Evolutionary conservation across 2,329 filamentous ascomycete species (phyloP), one percentile per base, ranked within the genome.

Genomic region (Diaporthe sp.): DNA sequence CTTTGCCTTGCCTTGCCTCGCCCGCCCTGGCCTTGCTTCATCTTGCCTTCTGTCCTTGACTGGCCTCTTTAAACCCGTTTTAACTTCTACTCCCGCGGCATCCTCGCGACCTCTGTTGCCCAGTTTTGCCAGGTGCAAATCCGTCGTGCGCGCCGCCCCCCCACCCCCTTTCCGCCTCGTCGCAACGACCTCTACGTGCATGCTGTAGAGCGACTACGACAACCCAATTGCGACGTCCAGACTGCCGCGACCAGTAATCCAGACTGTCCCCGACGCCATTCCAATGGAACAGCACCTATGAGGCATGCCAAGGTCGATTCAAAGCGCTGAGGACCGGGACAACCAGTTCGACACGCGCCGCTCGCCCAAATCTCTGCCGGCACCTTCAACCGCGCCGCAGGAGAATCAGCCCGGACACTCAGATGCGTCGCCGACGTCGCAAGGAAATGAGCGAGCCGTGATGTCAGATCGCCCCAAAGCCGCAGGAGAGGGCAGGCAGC

Each of bases 291-390:
- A 42, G 70, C 75, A 56, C 75, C 70, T 70, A 74, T 75, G 75
- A 76, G 73, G 75, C 63, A 76, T 76, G 75, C 73, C 73, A 75
- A 66, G 65, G 65, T 73, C 58, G 70, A 76, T 37, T 51, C 51
- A 53, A 65, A 75, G 69, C 73, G 73, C 72, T 66, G 73, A 76
- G 50, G 47, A 63, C 65, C 63, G 65, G 50, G 58, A 73, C 44
- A 59, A 55, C 73, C 37, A 37, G 63, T 70, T 74, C 58, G 72
- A 61, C 70, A 56, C 58, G 58, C 73, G 65, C 69, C 63, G 27
- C 65, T 63, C 65, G 22, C 58, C 68, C 47, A 69, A 65, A 22
- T 15, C 53, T 61, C 70, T 27, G 25, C 27, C 47, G 53, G 27
- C 69, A 47, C 56, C 75, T 19, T 55, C 63, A 44, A 39, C 56